phyloP scores from a whole-genome alignment of 495 filamentous ascomycete genomes.

The Delitschia confertaspora region DNA sequence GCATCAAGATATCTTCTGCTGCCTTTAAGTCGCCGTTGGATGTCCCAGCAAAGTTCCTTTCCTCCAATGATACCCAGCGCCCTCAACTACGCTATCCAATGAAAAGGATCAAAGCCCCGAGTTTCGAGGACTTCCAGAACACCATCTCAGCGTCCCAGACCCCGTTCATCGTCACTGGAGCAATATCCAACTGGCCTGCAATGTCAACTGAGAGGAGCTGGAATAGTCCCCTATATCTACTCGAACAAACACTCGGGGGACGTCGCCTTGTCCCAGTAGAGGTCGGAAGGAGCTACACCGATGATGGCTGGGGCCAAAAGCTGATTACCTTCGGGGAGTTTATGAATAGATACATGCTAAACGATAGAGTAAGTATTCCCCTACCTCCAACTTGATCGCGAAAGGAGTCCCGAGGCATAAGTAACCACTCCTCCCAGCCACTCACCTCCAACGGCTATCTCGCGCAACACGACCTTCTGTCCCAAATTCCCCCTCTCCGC shows the following conservation, averaged over 20 bases:
- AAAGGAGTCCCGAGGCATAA: background rate
- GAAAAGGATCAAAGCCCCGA: constrained; percentile 4
- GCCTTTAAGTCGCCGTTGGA: too few relatives aligned
- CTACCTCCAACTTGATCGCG: background rate
- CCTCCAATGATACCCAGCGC: too few relatives aligned
- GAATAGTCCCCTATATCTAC: constrained; percentile 64
- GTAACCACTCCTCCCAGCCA: constrained; percentile 1
- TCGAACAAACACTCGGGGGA: constrained; percentile 65
- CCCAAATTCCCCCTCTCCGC: constrained; percentile 69
- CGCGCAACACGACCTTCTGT: constrained; percentile 80
- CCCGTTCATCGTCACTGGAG: constrained; percentile 62
- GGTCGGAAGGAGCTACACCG: constrained; percentile 81
- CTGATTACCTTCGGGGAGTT: constrained; percentile 73
- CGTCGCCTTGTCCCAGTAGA: constrained; percentile 79
- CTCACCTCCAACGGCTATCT: too few relatives aligned
- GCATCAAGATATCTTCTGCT: too few relatives aligned
- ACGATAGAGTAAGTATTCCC: background rate
- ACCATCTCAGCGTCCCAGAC: constrained; percentile 46
- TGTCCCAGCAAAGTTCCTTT: too few relatives aligned
- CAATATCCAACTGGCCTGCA: constrained; percentile 70
- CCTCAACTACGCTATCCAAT: constrained; percentile 16
- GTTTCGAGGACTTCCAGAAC: constrained; percentile 53
- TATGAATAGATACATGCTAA: constrained; percentile 48
- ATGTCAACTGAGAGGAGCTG: constrained; percentile 50
- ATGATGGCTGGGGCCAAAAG: constrained; percentile 75